These are phyloP conservation scores for Pseudogymnoascus sp. DNA, from an alignment of 2,329 filamentous ascomycete genomes.

Conservation along the genomic window DNA sequence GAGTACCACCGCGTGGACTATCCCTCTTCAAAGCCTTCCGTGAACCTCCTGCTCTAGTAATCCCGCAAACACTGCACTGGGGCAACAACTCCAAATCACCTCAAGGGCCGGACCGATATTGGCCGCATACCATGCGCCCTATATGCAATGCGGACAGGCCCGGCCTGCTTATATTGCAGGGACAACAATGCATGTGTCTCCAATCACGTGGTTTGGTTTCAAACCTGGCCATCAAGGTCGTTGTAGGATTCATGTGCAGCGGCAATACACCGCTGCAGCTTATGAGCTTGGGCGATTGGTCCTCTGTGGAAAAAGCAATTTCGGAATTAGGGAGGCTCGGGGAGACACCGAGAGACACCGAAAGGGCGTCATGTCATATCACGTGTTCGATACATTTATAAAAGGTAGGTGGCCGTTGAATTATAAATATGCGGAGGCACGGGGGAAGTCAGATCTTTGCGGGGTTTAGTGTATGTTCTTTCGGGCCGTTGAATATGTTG, in stretches of 20 bases:
- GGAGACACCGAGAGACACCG: background rate
- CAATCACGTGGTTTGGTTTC: slow-evolving; percentile 5
- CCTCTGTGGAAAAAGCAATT: background rate
- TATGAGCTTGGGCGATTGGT: background rate
- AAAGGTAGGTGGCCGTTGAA: background rate
- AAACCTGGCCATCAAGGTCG: background rate
- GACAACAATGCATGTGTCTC: background rate
- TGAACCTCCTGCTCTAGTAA: background rate
- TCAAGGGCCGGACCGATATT: background rate
- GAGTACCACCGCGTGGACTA: background rate
- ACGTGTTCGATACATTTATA: background rate
- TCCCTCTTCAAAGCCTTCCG: background rate
- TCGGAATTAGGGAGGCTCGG: background rate
- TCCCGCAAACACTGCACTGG: background rate
- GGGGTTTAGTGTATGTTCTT: background rate
- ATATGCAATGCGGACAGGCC: slow-evolving; percentile 6
- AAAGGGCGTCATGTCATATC: background rate
- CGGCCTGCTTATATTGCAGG: background rate
- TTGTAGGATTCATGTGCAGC: background rate
- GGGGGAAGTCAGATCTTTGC: background rate
- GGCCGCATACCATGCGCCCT: background rate
- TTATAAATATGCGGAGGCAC: background rate
- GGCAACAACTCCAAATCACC: background rate
- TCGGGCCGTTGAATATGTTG: background rate
- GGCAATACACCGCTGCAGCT: background rate